A percentile compares a stretch with the other conserved stretches of the same genome.
Conservation (phyloP, 345 rosid genomes). For the Laguncularia racemosa region DNA sequence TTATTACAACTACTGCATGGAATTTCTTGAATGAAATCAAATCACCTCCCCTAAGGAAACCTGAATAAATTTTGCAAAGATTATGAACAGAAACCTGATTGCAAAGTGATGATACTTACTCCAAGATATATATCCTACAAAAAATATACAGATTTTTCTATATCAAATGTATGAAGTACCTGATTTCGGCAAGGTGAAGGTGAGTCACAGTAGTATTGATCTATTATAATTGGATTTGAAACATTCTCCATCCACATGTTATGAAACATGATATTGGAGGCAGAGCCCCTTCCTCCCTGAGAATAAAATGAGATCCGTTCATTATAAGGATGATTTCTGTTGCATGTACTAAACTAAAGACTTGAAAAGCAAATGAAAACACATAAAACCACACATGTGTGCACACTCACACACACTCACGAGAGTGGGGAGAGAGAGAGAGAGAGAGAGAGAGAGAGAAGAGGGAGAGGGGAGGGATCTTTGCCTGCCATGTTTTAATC, state of each 20-base stretch:
- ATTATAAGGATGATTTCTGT: too few relatives aligned
- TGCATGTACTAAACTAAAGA: too few relatives aligned
- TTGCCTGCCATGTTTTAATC: slow-evolving; percentile 97
- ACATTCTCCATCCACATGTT: slow-evolving; percentile 69
- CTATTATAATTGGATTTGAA: slow-evolving; percentile 72
- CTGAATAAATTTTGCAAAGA: too few relatives aligned
- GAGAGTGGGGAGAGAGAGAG: too few relatives aligned
- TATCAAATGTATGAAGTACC: slow-evolving; percentile 26
- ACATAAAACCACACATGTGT: neutral
- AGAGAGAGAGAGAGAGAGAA: neutral
- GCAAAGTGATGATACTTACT: too few relatives aligned
- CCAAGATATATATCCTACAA: too few relatives aligned
- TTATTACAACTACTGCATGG: too few relatives aligned
- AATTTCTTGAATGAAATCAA: too few relatives aligned
- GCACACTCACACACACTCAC: neutral
- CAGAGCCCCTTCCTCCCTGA: slow-evolving; percentile 85
- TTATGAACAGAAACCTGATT: too few relatives aligned
- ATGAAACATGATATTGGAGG: slow-evolving; percentile 45
- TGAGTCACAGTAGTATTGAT: slow-evolving; percentile 88
- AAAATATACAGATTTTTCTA: neutral
- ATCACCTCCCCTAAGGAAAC: too few relatives aligned
- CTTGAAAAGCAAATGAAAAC: too few relatives aligned
- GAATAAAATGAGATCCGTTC: slow-evolving; percentile 5
- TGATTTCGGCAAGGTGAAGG: slow-evolving; percentile 63
- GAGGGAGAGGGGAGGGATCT: neutral